These are phyloP conservation scores for Exophiala aquamarina DNA, from an alignment of 2,329 filamentous ascomycete species.

Conservation along the genomic window DNA sequence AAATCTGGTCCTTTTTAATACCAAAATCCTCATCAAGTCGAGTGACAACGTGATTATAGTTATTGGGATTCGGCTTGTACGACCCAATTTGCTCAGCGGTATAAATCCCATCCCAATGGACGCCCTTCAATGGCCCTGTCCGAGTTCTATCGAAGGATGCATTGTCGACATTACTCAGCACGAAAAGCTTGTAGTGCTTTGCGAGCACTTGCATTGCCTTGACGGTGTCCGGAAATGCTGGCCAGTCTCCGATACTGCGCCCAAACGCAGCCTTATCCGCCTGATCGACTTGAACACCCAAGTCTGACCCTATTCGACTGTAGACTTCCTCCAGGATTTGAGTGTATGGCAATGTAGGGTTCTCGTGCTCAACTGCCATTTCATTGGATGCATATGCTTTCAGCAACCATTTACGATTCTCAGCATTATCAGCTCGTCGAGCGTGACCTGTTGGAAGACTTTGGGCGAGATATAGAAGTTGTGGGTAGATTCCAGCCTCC, in stretches of 20 bases:
- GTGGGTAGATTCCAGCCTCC: slow-evolving; percentile 59
- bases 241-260: slow-evolving; percentile 50
- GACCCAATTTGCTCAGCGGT: slow-evolving; percentile 70
- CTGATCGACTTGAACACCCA: neutral
- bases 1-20: slow-evolving; percentile 55
- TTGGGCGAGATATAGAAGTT: slow-evolving; percentile 5
- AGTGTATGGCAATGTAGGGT: slow-evolving; percentile 10
- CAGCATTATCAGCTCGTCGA: slow-evolving; percentile 1
- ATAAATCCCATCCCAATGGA: slow-evolving; percentile 63
- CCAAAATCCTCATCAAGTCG: slow-evolving; percentile 54
- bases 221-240: slow-evolving; percentile 58
- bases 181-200: slow-evolving; percentile 55
- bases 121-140: slow-evolving; percentile 49
- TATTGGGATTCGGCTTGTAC: slow-evolving; percentile 66
- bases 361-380: slow-evolving; percentile 6
- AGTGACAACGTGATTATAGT: slow-evolving; percentile 66
- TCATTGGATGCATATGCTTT: slow-evolving; percentile 7
- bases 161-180: slow-evolving; percentile 58
- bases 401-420: slow-evolving; percentile 5
- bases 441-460: neutral
- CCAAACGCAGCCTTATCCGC: slow-evolving; percentile 48
- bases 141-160: slow-evolving; percentile 50
- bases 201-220: slow-evolving; percentile 50
- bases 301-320: slow-evolving; percentile 6
- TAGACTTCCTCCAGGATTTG: slow-evolving; percentile 13